These are phyloP conservation scores for Lentinus tigrinus DNA, from an alignment of 768 basidiomycete species.

Conservation along the genomic window DNA sequence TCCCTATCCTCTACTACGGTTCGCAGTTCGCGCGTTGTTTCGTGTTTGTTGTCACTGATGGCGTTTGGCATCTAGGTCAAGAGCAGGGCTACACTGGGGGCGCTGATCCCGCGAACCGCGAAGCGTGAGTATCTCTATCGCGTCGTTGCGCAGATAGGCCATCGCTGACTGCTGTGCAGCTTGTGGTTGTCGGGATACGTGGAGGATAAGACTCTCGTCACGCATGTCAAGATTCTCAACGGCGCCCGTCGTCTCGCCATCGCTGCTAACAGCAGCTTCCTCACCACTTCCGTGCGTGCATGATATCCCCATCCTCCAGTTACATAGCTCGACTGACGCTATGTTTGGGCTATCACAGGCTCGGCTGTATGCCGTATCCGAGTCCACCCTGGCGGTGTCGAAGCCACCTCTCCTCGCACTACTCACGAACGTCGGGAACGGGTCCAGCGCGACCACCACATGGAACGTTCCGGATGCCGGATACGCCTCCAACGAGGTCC, in stretches of 20 bases:
- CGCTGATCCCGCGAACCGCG: slow-evolving; percentile 46
- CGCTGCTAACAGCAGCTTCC: slow-evolving; percentile 39
- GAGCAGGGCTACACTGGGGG: slow-evolving; percentile 51
- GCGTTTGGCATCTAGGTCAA: slow-evolving; percentile 34
- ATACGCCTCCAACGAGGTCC: slow-evolving; percentile 39
- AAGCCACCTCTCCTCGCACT: slow-evolving; percentile 58
- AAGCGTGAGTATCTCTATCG: slow-evolving; percentile 37
- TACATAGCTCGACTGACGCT: neutral
- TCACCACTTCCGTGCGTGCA: slow-evolving; percentile 48
- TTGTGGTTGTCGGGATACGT: slow-evolving; percentile 61
- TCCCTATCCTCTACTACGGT: slow-evolving; percentile 54
- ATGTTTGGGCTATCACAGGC: neutral
- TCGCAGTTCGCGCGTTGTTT: neutral
- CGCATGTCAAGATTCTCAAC: slow-evolving; percentile 49
- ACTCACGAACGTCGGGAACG: slow-evolving; percentile 51
- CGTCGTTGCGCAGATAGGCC: neutral
- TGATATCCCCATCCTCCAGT: neutral
- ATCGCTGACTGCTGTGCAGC: slow-evolving; percentile 29
- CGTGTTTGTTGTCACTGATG: neutral
- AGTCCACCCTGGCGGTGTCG: slow-evolving; percentile 44
- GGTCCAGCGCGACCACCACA: slow-evolving; percentile 25
- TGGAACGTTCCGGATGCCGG: slow-evolving; percentile 46
- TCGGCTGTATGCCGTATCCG: slow-evolving; percentile 24
- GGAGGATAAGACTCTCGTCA: slow-evolving; percentile 47
- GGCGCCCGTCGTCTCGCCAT: slow-evolving; percentile 52